Percentiles rank a stretch among this genome's conserved stretches.
Evolutionary conservation across 768 basidiomycete species (phyloP).

Genomic region (Kwoniella dendrophila): DNA sequence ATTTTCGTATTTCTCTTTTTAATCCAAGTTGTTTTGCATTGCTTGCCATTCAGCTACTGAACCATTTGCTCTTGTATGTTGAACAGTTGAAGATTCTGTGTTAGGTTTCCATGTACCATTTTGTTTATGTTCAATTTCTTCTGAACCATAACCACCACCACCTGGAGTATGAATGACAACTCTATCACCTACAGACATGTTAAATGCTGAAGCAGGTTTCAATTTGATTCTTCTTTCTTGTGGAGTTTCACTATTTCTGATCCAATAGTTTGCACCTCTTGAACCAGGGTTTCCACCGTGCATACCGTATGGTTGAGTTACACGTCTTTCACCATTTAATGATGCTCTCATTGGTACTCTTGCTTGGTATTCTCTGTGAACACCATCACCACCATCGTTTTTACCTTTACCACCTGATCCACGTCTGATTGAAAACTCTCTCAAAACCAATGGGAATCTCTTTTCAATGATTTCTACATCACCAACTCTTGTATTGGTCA

Average conservation of each 20-base stretch:
- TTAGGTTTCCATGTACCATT: too few species aligned
- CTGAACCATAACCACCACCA: slow-evolving; percentile 38
- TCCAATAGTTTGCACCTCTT: slow-evolving; percentile 7
- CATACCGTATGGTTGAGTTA: slow-evolving; percentile 45
- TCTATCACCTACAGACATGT: slow-evolving; percentile 1
- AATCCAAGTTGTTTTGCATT: too few species aligned
- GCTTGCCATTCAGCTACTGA: too few species aligned
- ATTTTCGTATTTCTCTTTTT: too few species aligned
- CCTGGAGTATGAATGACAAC: slow-evolving; percentile 32
- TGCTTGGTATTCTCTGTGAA: slow-evolving; percentile 27
- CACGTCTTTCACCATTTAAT: slow-evolving; percentile 38
- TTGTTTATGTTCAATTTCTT: neutral
- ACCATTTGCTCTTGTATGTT: too few species aligned
- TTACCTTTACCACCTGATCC: slow-evolving; percentile 38
- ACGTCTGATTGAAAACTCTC: slow-evolving; percentile 37
- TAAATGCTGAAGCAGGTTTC: neutral
- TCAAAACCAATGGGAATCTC: slow-evolving; percentile 38
- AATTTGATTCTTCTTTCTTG: too few species aligned
- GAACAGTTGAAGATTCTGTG: too few species aligned
- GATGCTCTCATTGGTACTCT: slow-evolving; percentile 21
- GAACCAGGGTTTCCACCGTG: slow-evolving; percentile 58
- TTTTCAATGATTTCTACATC: slow-evolving; percentile 46
- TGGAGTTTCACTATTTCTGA: slow-evolving; percentile 15
- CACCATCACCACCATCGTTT: slow-evolving; percentile 41
- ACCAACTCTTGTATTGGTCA: slow-evolving; percentile 38